Percentiles rank a stretch among this genome's conserved stretches.
These are phyloP conservation scores for Plasmodium berghei DNA, from an alignment of 169 alveolate species.

Conservation along the genomic window DNA sequence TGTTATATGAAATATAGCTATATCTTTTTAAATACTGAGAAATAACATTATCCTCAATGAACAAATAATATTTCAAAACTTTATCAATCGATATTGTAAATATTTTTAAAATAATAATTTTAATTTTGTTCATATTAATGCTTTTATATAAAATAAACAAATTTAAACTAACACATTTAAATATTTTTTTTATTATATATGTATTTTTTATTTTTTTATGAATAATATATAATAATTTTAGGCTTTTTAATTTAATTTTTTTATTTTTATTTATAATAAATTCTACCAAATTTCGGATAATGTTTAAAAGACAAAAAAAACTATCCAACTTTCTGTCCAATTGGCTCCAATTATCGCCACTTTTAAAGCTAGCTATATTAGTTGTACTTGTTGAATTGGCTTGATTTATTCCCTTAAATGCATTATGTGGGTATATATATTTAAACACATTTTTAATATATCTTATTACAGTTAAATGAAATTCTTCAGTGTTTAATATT, in stretches of 20 bases:
- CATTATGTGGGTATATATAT: slow-evolving; percentile 1
- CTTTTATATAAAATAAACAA: slow-evolving; percentile 36
- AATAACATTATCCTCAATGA: background rate
- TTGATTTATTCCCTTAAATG: slow-evolving; percentile 5
- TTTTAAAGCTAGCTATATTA: too few relatives aligned
- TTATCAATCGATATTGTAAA: slow-evolving; percentile 13
- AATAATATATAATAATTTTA: slow-evolving; percentile 23
- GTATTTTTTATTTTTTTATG: slow-evolving; percentile 24
- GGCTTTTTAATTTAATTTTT: slow-evolving; percentile 37
- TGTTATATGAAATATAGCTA: too few relatives aligned
- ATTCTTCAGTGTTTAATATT: background rate
- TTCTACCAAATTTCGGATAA: slow-evolving; percentile 28
- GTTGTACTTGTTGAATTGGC: background rate
- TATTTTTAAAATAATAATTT: slow-evolving; percentile 24
- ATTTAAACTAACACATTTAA: slow-evolving; percentile 32
- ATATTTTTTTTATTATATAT: slow-evolving; percentile 10
- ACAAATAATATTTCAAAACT: slow-evolving; percentile 8
- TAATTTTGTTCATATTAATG: slow-evolving; percentile 4
- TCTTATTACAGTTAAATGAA: slow-evolving; percentile 9
- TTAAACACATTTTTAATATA: slow-evolving; percentile 26
- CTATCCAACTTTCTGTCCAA: too few relatives aligned
- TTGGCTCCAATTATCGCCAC: too few relatives aligned
- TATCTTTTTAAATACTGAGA: background rate
- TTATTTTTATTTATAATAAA: slow-evolving; percentile 34
- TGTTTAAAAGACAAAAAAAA: slow-evolving; percentile 25